phyloP scores from a whole-genome alignment of 2,329 filamentous ascomycete genomes.

The Phaeosphaeriaceae sp. region DNA sequence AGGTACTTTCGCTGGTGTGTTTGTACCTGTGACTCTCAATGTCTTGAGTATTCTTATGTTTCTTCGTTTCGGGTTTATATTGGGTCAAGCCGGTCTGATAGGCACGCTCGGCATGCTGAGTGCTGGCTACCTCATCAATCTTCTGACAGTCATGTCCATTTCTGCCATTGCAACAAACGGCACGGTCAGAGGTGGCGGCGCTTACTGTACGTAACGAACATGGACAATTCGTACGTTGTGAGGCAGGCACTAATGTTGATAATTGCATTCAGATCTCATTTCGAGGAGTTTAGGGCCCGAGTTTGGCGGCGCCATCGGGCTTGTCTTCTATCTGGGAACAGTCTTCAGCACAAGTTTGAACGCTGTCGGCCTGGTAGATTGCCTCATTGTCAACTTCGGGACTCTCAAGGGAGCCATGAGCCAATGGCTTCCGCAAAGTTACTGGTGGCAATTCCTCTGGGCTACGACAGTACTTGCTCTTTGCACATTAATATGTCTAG shows the following conservation, averaged over 20 bases:
- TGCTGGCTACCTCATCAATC: constrained; percentile 78
- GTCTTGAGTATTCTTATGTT: constrained; percentile 94
- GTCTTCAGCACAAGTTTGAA: constrained; percentile 84
- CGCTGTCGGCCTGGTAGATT: constrained; percentile 84
- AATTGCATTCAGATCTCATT: constrained; percentile 67
- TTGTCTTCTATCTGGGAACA: constrained; percentile 90
- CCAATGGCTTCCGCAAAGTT: constrained; percentile 70
- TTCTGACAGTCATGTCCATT: constrained; percentile 84
- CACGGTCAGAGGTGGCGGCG: constrained; percentile 84
- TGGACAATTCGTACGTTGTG: background rate
- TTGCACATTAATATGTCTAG: constrained; percentile 78
- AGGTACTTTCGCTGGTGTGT: constrained; percentile 71
- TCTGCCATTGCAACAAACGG: constrained; percentile 91
- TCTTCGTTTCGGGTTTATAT: constrained; percentile 82
- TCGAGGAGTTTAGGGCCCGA: constrained; percentile 85
- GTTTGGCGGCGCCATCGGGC: constrained; percentile 86
- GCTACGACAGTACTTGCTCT: constrained; percentile 73
- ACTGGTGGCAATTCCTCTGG: constrained; percentile 80
- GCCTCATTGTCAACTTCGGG: constrained; percentile 78
- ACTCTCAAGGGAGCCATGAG: constrained; percentile 61
- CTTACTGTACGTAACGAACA: constrained; percentile 64
- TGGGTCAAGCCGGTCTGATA: constrained; percentile 79
- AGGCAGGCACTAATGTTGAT: background rate
- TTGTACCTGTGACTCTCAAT: constrained; percentile 87
- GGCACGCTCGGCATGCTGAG: constrained; percentile 79